phyloP scores from a whole-genome alignment of 768 basidiomycete species.

The Leccinum uliginosum region DNA sequence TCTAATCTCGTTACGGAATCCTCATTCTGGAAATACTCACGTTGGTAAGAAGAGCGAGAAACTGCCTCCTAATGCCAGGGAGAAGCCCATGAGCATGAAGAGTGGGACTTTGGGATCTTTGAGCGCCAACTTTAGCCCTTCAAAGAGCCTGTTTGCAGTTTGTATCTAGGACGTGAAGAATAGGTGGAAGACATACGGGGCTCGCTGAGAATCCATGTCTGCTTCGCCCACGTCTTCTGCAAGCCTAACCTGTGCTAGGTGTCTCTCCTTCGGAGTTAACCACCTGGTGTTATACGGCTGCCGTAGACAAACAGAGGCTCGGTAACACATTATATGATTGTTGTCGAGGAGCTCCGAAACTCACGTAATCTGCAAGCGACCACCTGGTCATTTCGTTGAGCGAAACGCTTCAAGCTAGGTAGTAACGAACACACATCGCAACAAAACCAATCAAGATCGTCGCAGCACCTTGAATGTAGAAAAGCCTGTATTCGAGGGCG shows the following conservation, averaged over 20 bases:
- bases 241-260: constrained; percentile 58
- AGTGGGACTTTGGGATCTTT: constrained; percentile 25
- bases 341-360: constrained; percentile 13
- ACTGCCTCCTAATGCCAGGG: constrained; percentile 52
- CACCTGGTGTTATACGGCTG: constrained; percentile 63
- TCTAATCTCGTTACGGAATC: neutral
- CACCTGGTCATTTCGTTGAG: constrained; percentile 35
- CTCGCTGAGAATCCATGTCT: constrained; percentile 47
- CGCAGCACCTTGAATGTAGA: neutral
- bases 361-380: constrained; percentile 55
- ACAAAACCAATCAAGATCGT: constrained; percentile 44
- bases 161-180: neutral
- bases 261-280: constrained; percentile 46
- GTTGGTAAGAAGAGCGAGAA: constrained; percentile 55
- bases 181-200: constrained; percentile 44
- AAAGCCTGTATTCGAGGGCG: neutral
- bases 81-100: constrained; percentile 51
- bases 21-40: neutral
- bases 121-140: neutral
- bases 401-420: neutral
- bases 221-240: constrained; percentile 38
- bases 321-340: neutral
- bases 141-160: constrained; percentile 12
- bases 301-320: neutral
- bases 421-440: constrained; percentile 38